Conservation (phyloP, 164 flowering plant species). For the Chloranthus sessilifolius region DNA sequence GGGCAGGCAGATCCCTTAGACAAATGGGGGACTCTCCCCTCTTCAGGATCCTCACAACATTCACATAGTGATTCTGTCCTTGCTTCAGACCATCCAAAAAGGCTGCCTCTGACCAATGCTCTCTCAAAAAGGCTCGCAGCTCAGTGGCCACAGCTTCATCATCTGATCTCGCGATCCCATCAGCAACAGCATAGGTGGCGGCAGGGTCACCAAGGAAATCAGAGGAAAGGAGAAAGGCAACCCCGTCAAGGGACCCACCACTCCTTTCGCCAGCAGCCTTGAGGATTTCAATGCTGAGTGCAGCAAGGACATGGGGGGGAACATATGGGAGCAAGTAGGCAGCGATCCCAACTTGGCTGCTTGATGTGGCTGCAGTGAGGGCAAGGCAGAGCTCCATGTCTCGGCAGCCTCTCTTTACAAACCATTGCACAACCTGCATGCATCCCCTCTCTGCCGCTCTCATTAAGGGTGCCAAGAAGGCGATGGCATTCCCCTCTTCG, state of each 20-base stretch:
- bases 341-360: slow-evolving; percentile 74
- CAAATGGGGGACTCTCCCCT: slow-evolving; percentile 64
- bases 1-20: slow-evolving; percentile 64
- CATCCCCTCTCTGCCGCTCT: slow-evolving; percentile 96
- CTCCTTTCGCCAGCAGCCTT: slow-evolving; percentile 97
- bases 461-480: slow-evolving; percentile 91
- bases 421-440: slow-evolving; percentile 89
- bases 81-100: slow-evolving; percentile 48
- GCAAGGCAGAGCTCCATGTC: slow-evolving; percentile 98
- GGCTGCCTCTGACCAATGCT: slow-evolving; percentile 89
- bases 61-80: slow-evolving; percentile 61
- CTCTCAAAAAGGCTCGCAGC: slow-evolving; percentile 54
- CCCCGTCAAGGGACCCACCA: slow-evolving; percentile 84
- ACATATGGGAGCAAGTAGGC: slow-evolving; percentile 87
- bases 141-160: slow-evolving; percentile 76
- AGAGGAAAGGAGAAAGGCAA: slow-evolving; percentile 71
- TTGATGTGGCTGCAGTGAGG: slow-evolving; percentile 89
- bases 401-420: slow-evolving; percentile 74
- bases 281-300: slow-evolving; percentile 88
- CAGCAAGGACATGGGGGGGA: slow-evolving; percentile 81
- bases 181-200: slow-evolving; percentile 87
- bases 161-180: slow-evolving; percentile 74
- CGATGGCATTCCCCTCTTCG: slow-evolving; percentile 85
- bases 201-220: slow-evolving; percentile 76
- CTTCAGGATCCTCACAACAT: slow-evolving; percentile 47